Percentiles rank a stretch among this genome's conserved stretches.
phyloP scores from a whole-genome alignment of 495 filamentous ascomycete species.

The Penicilliopsis zonata region DNA sequence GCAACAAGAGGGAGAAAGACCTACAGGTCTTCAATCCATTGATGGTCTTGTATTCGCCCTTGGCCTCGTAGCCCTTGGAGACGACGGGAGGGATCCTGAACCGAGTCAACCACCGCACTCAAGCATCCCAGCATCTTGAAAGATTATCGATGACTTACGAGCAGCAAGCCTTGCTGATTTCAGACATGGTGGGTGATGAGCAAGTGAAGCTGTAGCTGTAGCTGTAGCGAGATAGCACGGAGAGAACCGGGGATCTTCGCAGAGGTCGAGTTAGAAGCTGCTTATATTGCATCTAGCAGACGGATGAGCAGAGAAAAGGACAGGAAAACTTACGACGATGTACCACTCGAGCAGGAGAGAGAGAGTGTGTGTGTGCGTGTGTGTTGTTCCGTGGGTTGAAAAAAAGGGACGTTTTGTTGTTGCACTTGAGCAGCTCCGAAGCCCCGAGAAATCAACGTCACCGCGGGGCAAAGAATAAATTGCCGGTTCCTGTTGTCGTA shows the following conservation, averaged over 20 bases:
- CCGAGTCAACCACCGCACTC: too few relatives aligned
- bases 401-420: too few relatives aligned
- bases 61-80: constrained; percentile 43
- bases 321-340: too few relatives aligned
- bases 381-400: too few relatives aligned
- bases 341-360: too few relatives aligned
- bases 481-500: too few relatives aligned
- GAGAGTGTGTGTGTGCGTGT: too few relatives aligned
- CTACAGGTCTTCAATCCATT: constrained; percentile 52
- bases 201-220: constrained; percentile 9
- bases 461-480: too few relatives aligned
- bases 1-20: too few relatives aligned
- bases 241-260: constrained; percentile 8
- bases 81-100: constrained; percentile 40
- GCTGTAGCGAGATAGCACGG: constrained; percentile 5
- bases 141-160: constrained; percentile 17
- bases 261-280: constrained; percentile 13
- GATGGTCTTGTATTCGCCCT: constrained; percentile 49
- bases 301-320: neutral
- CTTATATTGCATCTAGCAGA: constrained; percentile 2
- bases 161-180: constrained; percentile 37
- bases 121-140: too few relatives aligned
- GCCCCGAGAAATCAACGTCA: too few relatives aligned
- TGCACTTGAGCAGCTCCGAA: too few relatives aligned
- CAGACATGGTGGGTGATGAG: constrained; percentile 25